A percentile compares a stretch with the other conserved stretches of the same genome.
phyloP scores from a whole-genome alignment of 2,329 filamentous ascomycete species.

The Aspergillus bombycis region DNA sequence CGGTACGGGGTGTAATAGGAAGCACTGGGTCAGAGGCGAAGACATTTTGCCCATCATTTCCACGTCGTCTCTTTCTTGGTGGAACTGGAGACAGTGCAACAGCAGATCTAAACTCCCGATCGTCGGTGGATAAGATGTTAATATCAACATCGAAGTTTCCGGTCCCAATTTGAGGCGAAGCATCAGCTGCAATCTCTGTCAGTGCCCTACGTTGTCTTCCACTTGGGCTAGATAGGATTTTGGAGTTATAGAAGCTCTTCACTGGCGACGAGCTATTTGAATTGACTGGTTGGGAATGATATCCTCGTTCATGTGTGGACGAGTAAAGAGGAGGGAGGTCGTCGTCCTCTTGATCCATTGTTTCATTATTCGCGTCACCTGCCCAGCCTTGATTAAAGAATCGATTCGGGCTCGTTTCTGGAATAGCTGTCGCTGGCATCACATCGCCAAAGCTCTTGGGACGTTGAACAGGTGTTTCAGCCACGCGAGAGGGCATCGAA shows the following conservation, averaged over 20 bases:
- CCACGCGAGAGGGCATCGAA: constrained; percentile 44
- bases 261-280: constrained; percentile 29
- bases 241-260: constrained; percentile 28
- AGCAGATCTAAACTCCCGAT: constrained; percentile 42
- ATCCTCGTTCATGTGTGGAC: constrained; percentile 20
- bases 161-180: constrained; percentile 41
- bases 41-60: constrained; percentile 35
- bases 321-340: constrained; percentile 39
- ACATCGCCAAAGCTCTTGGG: constrained; percentile 28
- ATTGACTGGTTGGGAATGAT: constrained; percentile 24
- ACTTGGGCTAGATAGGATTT: constrained; percentile 43
- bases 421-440: constrained; percentile 38
- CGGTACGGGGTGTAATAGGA: constrained; percentile 30
- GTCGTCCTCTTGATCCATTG: constrained; percentile 39
- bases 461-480: constrained; percentile 42
- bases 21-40: constrained; percentile 34
- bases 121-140: constrained; percentile 43
- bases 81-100: constrained; percentile 37
- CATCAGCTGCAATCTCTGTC: constrained; percentile 47
- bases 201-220: constrained; percentile 41
- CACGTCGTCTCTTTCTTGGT: constrained; percentile 42
- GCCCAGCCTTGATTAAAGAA: constrained; percentile 28
- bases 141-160: constrained; percentile 39
- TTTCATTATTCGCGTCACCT: constrained; percentile 27
- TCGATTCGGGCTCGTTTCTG: constrained; percentile 42